Percentiles rank a stretch among this genome's conserved stretches.
Evolutionary conservation across 148 eudicot genomes (phyloP).

Genomic region (Spergularia marina): DNA sequence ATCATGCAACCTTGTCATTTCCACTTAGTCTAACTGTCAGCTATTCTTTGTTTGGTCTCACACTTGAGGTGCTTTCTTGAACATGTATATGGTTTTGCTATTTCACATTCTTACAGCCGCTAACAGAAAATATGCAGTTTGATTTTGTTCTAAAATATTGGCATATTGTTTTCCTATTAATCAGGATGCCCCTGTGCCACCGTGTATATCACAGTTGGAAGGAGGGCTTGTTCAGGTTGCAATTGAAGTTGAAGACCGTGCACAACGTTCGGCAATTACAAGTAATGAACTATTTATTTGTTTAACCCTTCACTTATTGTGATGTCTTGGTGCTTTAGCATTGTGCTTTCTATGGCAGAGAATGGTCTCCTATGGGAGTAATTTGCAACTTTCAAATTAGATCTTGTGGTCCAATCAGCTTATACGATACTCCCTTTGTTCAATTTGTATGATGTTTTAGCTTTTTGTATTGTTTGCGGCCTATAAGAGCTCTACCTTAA

Average conservation of each 20-base stretch:
- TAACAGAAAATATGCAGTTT: not conserved
- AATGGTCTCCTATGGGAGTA: not conserved
- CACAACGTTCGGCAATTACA: constrained; percentile 88
- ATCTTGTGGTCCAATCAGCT: too few relatives aligned
- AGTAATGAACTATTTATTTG: constrained; percentile 38
- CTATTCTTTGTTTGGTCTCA: not conserved
- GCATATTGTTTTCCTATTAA: constrained; percentile 15
- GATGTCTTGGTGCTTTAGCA: not conserved
- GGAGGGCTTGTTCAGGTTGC: constrained; percentile 99
- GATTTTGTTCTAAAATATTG: not conserved
- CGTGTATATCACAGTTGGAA: constrained; percentile 94
- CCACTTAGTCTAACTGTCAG: not conserved
- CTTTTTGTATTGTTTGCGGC: too few relatives aligned
- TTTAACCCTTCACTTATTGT: not conserved
- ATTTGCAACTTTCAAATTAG: not conserved
- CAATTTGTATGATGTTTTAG: too few relatives aligned
- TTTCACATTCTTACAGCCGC: not conserved
- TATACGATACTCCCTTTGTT: too few relatives aligned
- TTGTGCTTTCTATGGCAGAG: not conserved
- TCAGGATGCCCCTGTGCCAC: constrained; percentile 99
- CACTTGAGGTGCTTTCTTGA: not conserved
- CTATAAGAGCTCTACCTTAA: too few relatives aligned
- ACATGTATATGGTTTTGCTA: not conserved
- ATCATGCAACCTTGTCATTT: constrained; percentile 9
- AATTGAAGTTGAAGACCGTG: constrained; percentile 98